Evolutionary conservation across 306 rosid species (phyloP).

Genomic region (Citrullus amarus): DNA sequence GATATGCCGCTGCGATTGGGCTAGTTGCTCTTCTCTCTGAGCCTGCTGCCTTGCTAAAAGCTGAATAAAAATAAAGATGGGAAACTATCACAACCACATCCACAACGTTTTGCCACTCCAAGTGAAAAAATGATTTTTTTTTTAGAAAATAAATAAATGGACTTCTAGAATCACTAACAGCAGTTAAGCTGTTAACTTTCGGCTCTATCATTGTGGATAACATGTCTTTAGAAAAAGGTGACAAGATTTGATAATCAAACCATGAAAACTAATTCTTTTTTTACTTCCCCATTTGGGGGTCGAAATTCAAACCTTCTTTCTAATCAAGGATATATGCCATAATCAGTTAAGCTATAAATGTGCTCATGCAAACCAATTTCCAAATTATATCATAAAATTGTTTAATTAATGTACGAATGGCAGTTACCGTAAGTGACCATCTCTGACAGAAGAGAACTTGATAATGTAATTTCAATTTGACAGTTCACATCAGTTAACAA

Average conservation of each 20-base stretch:
- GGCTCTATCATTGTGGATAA: no score
- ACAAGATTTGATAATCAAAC: background rate
- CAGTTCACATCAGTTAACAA: background rate
- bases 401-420: background rate
- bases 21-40: slow-evolving; percentile 91
- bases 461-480: background rate
- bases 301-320: background rate
- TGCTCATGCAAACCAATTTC: background rate
- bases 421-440: background rate
- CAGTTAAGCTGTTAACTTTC: no score
- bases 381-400: background rate
- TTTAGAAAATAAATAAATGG: no score
- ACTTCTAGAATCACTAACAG: no score
- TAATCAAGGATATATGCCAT: background rate
- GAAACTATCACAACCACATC: slow-evolving; percentile 10
- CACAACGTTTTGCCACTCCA: background rate
- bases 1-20: slow-evolving; percentile 91
- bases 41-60: slow-evolving; percentile 98
- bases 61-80: slow-evolving; percentile 34
- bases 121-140: background rate
- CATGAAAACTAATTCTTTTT: background rate
- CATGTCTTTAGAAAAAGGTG: background rate
- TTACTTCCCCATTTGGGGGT: background rate
- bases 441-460: background rate
- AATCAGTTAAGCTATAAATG: background rate